Percentiles rank a stretch among this genome's conserved stretches.
Evolutionary conservation across 1,139 yeast genomes (phyloP).

Genomic region (Hanseniaspora gamundiae): DNA sequence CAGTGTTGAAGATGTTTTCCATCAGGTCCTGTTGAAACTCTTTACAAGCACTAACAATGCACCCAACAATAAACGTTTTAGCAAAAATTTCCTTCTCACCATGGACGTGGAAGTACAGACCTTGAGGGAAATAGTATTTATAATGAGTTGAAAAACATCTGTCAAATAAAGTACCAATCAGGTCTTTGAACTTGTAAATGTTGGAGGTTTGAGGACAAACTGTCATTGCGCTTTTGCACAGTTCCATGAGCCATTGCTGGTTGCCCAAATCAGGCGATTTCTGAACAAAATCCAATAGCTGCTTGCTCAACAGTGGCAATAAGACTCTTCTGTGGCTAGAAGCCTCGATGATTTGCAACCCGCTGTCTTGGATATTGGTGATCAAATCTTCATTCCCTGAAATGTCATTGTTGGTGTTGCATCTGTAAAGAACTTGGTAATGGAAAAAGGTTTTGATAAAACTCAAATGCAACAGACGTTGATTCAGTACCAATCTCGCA

Average conservation of each 20-base stretch:
- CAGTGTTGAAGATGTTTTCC: conserved; percentile 31
- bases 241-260: conserved; percentile 41
- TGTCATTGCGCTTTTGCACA: conserved; percentile 36
- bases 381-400: conserved; percentile 12
- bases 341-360: conserved; percentile 34
- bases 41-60: conserved; percentile 29
- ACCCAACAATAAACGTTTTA: conserved; percentile 37
- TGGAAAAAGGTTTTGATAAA: conserved; percentile 39
- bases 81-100: conserved; percentile 50
- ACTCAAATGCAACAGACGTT: conserved; percentile 46
- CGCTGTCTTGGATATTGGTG: conserved; percentile 28
- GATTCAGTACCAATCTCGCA: conserved; percentile 53
- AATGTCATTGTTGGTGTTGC: conserved; percentile 21
- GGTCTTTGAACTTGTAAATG: conserved; percentile 47
- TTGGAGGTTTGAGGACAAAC: conserved; percentile 45
- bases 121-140: conserved; percentile 15
- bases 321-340: conserved; percentile 59
- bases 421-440: conserved; percentile 20
- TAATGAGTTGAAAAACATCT: conserved; percentile 11
- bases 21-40: conserved; percentile 33
- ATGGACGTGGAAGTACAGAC: conserved; percentile 40
- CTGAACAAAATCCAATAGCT: conserved; percentile 32
- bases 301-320: conserved; percentile 43
- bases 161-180: conserved; percentile 43
- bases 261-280: conserved; percentile 27